Evolutionary conservation across 2,329 filamentous ascomycete species (phyloP), one percentile per base, ranked within the genome.

Genomic region (Cercospora sp.): DNA sequence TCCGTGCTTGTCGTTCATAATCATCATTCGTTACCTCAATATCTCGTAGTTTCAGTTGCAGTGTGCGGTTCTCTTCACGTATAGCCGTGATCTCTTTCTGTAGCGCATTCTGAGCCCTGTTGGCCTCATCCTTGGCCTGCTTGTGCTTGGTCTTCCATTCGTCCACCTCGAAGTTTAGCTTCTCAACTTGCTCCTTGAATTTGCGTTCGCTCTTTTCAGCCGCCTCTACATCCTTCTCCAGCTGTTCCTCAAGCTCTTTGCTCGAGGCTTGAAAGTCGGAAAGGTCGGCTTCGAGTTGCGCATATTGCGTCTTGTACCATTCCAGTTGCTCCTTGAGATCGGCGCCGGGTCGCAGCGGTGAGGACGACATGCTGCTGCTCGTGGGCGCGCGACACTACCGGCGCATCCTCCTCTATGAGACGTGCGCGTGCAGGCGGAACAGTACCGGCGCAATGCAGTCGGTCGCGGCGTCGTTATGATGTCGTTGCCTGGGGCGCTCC

Each of bases 131-230:
- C 80, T 98, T 98, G 71, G 94, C 91, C 79, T 98, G 93, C 80
- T 93, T 97, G 85, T 96, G 96, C 85, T 98, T 99, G 73, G 91
- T 93, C 89, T 98, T 98, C 95, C 95, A 99, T 81, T 99, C 95
- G 67, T 98, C 93, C 0, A 95, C 94, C 80, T 98, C 94, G 77
- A 93, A 99, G 60, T 87, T 88, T 70, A 96, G 80, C 42, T 85
- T 87, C 80, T 98, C 94, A 0, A 92, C 91, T 83, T 94, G 96
- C 79, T 96, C 91, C 79, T 94, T 90, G 74, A 97, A 81, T 72
- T 89, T 85, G 71, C 93, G 87, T 82, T 98, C 94, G 75, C 93
- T 88, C 83, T 96, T 96, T 84, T 99, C 95, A 55, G 94, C 94
- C 55, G 92, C 91, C 75, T 98, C 94, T 66, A 99, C 90, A 79